Conservation (phyloP, 1,284 basidiomycete species). For the Chalciporus sp. region DNA sequence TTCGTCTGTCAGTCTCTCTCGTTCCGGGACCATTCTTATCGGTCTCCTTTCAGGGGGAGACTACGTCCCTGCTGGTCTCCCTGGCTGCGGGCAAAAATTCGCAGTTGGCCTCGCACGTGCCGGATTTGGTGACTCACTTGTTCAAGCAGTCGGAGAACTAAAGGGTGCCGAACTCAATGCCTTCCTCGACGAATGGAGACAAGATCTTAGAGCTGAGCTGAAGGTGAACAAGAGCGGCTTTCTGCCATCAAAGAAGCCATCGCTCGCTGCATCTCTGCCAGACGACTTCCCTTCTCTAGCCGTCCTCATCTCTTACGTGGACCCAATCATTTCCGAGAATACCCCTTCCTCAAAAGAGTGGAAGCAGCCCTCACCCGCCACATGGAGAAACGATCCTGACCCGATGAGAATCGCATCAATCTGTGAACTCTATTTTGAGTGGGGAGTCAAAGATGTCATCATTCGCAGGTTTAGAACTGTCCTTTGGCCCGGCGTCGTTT, state of each 20-base stretch:
- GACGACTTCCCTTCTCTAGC: conserved; percentile 67
- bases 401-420: conserved; percentile 71
- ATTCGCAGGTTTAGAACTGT: conserved; percentile 78
- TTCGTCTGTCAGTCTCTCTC: conserved; percentile 61
- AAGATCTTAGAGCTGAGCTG: conserved; percentile 67
- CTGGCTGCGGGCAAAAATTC: conserved; percentile 62
- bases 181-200: conserved; percentile 68
- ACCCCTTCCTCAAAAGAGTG: conserved; percentile 40
- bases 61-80: conserved; percentile 74
- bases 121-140: conserved; percentile 71
- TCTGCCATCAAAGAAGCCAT: conserved; percentile 59
- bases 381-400: conserved; percentile 68
- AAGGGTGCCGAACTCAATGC: conserved; percentile 46
- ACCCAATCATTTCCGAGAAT: conserved; percentile 75
- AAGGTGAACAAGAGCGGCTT: conserved; percentile 66
- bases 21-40: conserved; percentile 81
- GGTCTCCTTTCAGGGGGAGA: conserved; percentile 90
- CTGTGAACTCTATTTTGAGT: conserved; percentile 88
- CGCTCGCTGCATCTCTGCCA: conserved; percentile 63
- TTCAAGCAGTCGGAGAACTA: conserved; percentile 59
- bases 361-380: conserved; percentile 36
- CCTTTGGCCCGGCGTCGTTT: conserved; percentile 69
- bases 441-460: conserved; percentile 81
- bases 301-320: conserved; percentile 72
- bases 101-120: conserved; percentile 71